Conservation (phyloP, 2,329 filamentous ascomycete species). For the Orbilia quercus region DNA sequence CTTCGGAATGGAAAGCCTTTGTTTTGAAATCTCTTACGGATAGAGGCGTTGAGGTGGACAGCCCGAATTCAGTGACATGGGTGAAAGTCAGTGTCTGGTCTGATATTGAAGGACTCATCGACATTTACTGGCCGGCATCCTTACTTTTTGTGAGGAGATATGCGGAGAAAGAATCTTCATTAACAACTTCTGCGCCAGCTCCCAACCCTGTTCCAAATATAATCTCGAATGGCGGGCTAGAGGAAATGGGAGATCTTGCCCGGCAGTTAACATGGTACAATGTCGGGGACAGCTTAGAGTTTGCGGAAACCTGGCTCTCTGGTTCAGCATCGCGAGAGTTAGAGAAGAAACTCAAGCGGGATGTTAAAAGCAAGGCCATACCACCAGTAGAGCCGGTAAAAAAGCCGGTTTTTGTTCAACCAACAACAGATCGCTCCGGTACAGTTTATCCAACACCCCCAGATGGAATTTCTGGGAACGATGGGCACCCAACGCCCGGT, state of each 20-base stretch:
- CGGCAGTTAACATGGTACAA: constrained; percentile 48
- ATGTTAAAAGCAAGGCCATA: constrained; percentile 31
- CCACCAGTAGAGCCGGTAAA: constrained; percentile 10
- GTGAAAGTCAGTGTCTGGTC: constrained; percentile 39
- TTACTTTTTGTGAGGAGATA: constrained; percentile 44
- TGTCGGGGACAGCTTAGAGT: constrained; percentile 38
- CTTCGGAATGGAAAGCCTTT: constrained; percentile 52
- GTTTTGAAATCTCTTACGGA: constrained; percentile 44
- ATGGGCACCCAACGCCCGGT: constrained; percentile 46
- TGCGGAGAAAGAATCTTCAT: neutral
- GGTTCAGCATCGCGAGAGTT: constrained; percentile 17
- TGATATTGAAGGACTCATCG: constrained; percentile 42
- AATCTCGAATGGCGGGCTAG: constrained; percentile 1
- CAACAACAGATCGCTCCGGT: constrained; percentile 44
- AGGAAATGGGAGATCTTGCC: constrained; percentile 23
- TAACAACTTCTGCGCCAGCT: neutral
- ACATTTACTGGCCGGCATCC: constrained; percentile 42
- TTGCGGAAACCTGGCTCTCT: constrained; percentile 35
- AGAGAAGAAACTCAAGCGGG: constrained; percentile 35
- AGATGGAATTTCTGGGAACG: constrained; percentile 44
- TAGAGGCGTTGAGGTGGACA: constrained; percentile 31
- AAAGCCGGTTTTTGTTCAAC: constrained; percentile 10
- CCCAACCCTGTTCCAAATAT: neutral
- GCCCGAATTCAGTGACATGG: constrained; percentile 20
- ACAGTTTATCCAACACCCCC: constrained; percentile 53